phyloP scores from a whole-genome alignment of 176 grass and related monocot species.

The Oryza australiensis region DNA sequence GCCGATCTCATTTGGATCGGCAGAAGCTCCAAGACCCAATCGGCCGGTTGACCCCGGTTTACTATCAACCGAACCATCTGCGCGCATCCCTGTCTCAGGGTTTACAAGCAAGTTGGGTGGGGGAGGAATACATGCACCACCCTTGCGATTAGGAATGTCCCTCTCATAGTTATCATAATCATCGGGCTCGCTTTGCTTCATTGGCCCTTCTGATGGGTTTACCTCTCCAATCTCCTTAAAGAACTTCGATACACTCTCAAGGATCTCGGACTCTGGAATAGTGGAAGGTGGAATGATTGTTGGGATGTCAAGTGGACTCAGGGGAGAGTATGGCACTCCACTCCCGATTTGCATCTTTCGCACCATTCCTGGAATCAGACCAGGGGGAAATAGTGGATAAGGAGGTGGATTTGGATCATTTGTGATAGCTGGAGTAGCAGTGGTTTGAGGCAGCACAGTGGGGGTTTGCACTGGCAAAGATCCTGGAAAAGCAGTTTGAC shows the following conservation, averaged over 20 bases:
- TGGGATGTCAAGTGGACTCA: slow-evolving; percentile 92
- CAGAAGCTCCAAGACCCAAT: slow-evolving; percentile 73
- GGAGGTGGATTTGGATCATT: slow-evolving; percentile 63
- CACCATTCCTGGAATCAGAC: slow-evolving; percentile 97
- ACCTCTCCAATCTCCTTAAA: slow-evolving; percentile 91
- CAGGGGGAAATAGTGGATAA: slow-evolving; percentile 92
- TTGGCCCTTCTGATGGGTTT: slow-evolving; percentile 87
- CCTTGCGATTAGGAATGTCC: slow-evolving; percentile 69
- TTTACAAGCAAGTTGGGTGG: slow-evolving; percentile 73
- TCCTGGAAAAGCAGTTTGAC: slow-evolving; percentile 53
- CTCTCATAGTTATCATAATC: slow-evolving; percentile 77
- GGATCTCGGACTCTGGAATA: slow-evolving; percentile 70
- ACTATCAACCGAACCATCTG: slow-evolving; percentile 64
- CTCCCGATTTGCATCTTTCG: slow-evolving; percentile 96
- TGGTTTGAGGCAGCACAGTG: slow-evolving; percentile 32
- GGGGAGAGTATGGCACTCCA: slow-evolving; percentile 88
- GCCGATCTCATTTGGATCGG: slow-evolving; percentile 62
- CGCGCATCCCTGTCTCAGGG: slow-evolving; percentile 73
- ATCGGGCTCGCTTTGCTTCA: slow-evolving; percentile 45
- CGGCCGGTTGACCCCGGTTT: slow-evolving; percentile 62
- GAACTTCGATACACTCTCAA: slow-evolving; percentile 82
- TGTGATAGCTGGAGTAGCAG: slow-evolving; percentile 26
- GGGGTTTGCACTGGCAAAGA: slow-evolving; percentile 49
- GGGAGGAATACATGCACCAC: slow-evolving; percentile 89
- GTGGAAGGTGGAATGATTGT: slow-evolving; percentile 80